Evolutionary conservation across 768 basidiomycete species (phyloP).

Genomic region (Sarcodon aspratus): DNA sequence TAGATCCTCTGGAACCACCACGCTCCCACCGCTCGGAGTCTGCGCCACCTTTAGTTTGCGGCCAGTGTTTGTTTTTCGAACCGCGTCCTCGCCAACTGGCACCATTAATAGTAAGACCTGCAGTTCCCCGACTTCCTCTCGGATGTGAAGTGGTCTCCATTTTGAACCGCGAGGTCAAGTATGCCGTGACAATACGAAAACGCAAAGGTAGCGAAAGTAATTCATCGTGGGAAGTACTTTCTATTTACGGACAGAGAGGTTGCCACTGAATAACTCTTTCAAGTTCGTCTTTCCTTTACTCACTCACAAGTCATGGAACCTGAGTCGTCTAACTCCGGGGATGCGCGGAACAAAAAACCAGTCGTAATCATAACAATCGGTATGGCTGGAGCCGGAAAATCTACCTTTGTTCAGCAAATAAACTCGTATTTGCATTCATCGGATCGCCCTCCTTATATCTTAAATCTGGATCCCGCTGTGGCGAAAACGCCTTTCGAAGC

Average conservation of each 20-base stretch:
- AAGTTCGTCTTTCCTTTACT: too few species aligned
- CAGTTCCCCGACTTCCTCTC: not conserved
- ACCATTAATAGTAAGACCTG: not conserved
- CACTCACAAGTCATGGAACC: too few species aligned
- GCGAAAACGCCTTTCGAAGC: constrained; percentile 85
- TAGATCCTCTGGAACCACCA: constrained; percentile 41
- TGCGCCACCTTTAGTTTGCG: constrained; percentile 18
- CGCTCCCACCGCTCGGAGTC: constrained; percentile 55
- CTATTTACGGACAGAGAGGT: too few species aligned
- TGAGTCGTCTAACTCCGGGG: too few species aligned
- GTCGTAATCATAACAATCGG: constrained; percentile 85
- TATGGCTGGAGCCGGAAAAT: constrained; percentile 97
- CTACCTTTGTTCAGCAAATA: constrained; percentile 91
- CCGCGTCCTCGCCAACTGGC: constrained; percentile 5
- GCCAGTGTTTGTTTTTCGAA: constrained; percentile 44
- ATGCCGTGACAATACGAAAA: too few species aligned
- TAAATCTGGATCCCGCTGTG: constrained; percentile 97
- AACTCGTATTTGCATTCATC: constrained; percentile 81
- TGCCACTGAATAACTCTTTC: too few species aligned
- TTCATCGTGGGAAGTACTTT: too few species aligned
- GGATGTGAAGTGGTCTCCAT: not conserved
- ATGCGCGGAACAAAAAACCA: constrained; percentile 38
- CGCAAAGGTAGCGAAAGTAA: too few species aligned
- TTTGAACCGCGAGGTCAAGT: too few species aligned
- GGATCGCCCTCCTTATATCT: constrained; percentile 72